Evolutionary conservation across 2,329 filamentous ascomycete species (phyloP), one percentile per base, ranked within the genome.

Genomic region (Cercospora sesami): DNA sequence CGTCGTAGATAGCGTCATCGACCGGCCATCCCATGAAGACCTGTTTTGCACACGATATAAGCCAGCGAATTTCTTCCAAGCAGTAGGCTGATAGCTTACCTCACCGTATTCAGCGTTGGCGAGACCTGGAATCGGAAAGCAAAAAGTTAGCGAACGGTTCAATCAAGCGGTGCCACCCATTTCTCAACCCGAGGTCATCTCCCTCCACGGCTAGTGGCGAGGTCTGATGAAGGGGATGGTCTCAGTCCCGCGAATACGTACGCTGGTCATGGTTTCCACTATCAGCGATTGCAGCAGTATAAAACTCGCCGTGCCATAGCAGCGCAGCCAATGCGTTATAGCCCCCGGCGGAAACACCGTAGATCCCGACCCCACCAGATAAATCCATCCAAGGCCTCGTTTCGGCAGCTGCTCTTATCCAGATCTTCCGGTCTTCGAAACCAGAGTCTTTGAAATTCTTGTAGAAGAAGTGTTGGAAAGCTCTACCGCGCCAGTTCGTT

Each of bases 291-390:
- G 60, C 65, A 23, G 39, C 65, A 23, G 62, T 60, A 12, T 67
- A 67, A 23, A 67, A 67, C 10, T 64, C 65, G 7, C 36, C 21
- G 26, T 67, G 55, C 65, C 65, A 67, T 16, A 67, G 53, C 18
- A 67, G 30, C 2, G 48, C 60, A 16, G 26, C 65, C 61, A 67
- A 23, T 7, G 65, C 65, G 18, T 18, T 63, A 30, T 64, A 39
- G 16, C 65, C 65, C 21, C 60, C 65, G 1, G 65, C 60, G 6
- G 60, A 63, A 21, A n/a, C 48, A 1, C 65, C 65, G 26, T 59
- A 67, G 10, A 67, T 67, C 18, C 58, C 65, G 10, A 67, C 60
- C 14, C 61, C 28, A 18, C 31, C 60, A 16, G n/a, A n/a, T 4
- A 64, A 14, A 45, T 67, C 42, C 39, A 67, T 67, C 60, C 60